Percentiles rank a stretch among this genome's conserved stretches.
Conservation (phyloP, 192 early-diverging fungal genomes). For the Coemansia sp. region DNA sequence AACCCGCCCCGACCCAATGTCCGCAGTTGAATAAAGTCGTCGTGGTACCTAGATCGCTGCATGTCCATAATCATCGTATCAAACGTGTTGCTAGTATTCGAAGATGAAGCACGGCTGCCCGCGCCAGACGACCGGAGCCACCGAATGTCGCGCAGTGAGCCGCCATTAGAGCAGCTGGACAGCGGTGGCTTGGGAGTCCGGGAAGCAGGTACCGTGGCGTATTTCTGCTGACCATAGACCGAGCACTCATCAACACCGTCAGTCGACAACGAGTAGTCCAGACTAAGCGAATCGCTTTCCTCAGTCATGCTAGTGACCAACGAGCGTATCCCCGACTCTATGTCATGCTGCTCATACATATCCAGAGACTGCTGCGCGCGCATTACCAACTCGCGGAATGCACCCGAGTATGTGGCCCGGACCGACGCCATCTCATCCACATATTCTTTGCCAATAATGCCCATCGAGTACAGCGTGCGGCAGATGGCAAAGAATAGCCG, state of each 20-base stretch:
- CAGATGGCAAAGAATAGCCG: slow-evolving; percentile 87
- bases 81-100: slow-evolving; percentile 16
- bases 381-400: slow-evolving; percentile 81
- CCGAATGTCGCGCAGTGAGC: background rate
- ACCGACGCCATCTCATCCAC: slow-evolving; percentile 85
- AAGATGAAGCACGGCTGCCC: slow-evolving; percentile 2
- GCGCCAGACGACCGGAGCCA: background rate
- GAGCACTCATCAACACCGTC: slow-evolving; percentile 8
- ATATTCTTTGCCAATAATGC: slow-evolving; percentile 74
- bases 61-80: slow-evolving; percentile 50
- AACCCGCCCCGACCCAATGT: slow-evolving; percentile 91
- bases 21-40: slow-evolving; percentile 81
- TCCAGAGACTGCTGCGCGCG: slow-evolving; percentile 67
- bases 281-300: slow-evolving; percentile 22
- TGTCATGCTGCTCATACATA: slow-evolving; percentile 57
- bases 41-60: slow-evolving; percentile 65
- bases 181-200: background rate
- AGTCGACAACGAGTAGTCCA: slow-evolving; percentile 21
- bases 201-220: slow-evolving; percentile 13
- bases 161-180: slow-evolving; percentile 5
- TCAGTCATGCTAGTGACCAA: slow-evolving; percentile 36
- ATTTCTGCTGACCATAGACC: slow-evolving; percentile 9
- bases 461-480: slow-evolving; percentile 82
- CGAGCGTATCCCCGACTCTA: slow-evolving; percentile 40
- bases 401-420: slow-evolving; percentile 80